Conservation (phyloP, 2,329 filamentous ascomycete species). For the Cladophialophora bantiana region DNA sequence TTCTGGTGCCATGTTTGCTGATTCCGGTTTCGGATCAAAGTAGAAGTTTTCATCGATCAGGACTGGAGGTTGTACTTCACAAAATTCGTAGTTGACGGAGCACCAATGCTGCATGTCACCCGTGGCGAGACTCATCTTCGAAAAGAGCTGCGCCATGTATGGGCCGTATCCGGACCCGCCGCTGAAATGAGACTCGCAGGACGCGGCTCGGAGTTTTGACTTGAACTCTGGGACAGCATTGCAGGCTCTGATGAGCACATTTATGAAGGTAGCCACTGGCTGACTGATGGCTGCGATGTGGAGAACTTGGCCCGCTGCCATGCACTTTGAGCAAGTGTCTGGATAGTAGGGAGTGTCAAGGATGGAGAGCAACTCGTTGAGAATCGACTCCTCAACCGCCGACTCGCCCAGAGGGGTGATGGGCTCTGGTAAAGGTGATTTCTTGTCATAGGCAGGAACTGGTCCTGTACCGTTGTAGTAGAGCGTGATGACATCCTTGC, state of each 20-base stretch:
- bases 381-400: constrained; percentile 34
- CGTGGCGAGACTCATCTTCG: constrained; percentile 39
- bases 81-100: constrained; percentile 30
- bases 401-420: constrained; percentile 36
- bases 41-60: constrained; percentile 40
- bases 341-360: constrained; percentile 30
- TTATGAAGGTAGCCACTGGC: constrained; percentile 34
- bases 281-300: constrained; percentile 40
- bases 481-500: constrained; percentile 35
- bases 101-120: constrained; percentile 39
- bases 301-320: constrained; percentile 38
- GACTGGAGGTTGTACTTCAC: constrained; percentile 33
- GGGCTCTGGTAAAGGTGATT: constrained; percentile 36
- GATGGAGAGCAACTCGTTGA: constrained; percentile 37
- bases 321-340: constrained; percentile 39
- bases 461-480: constrained; percentile 42
- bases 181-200: constrained; percentile 36
- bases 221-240: constrained; percentile 33
- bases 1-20: constrained; percentile 34
- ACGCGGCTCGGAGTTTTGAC: constrained; percentile 32
- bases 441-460: constrained; percentile 38
- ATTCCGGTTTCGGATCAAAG: constrained; percentile 39
- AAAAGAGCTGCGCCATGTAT: constrained; percentile 40
- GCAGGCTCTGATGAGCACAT: constrained; percentile 37
- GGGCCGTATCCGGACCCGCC: constrained; percentile 36